phyloP scores from a whole-genome alignment of 768 basidiomycete species.

The Coprinopsis cinerea region DNA sequence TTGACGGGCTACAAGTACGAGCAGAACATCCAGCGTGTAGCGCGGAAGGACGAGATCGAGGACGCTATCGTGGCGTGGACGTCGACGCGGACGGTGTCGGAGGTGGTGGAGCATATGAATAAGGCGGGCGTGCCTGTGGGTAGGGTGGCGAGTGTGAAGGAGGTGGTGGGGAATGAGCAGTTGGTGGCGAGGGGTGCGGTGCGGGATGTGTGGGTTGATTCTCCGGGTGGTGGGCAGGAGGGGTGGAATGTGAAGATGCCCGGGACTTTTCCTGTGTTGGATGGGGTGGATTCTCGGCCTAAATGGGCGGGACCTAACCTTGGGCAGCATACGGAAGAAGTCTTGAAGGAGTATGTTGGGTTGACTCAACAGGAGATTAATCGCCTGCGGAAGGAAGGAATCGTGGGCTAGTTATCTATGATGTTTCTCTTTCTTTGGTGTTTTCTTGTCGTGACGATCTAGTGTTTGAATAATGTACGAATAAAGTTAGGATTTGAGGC shows the following conservation, averaged over 20 bases:
- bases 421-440: too few relatives aligned
- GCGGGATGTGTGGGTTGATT: slow-evolving; percentile 51
- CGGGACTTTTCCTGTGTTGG: slow-evolving; percentile 55
- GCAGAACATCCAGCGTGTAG: slow-evolving; percentile 58
- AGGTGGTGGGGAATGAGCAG: slow-evolving; percentile 56
- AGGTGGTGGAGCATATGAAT: slow-evolving; percentile 46
- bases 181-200: slow-evolving; percentile 48
- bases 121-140: slow-evolving; percentile 58
- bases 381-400: slow-evolving; percentile 31
- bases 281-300: slow-evolving; percentile 51
- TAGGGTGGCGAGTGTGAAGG: slow-evolving; percentile 55
- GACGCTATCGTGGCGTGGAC: slow-evolving; percentile 60
- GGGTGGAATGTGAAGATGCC: slow-evolving; percentile 64
- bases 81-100: slow-evolving; percentile 37
- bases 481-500: too few relatives aligned
- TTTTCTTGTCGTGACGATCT: too few relatives aligned
- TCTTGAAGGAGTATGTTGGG: slow-evolving; percentile 39
- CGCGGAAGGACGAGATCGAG: slow-evolving; percentile 60
- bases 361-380: slow-evolving; percentile 30
- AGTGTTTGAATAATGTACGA: too few relatives aligned
- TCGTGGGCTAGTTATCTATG: slow-evolving; percentile 39
- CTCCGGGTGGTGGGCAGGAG: slow-evolving; percentile 20
- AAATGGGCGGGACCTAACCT: slow-evolving; percentile 67
- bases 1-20: slow-evolving; percentile 49
- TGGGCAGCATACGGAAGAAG: slow-evolving; percentile 52